phyloP scores from a whole-genome alignment of 257 asterid genomes.

The Capsicum chinense region DNA sequence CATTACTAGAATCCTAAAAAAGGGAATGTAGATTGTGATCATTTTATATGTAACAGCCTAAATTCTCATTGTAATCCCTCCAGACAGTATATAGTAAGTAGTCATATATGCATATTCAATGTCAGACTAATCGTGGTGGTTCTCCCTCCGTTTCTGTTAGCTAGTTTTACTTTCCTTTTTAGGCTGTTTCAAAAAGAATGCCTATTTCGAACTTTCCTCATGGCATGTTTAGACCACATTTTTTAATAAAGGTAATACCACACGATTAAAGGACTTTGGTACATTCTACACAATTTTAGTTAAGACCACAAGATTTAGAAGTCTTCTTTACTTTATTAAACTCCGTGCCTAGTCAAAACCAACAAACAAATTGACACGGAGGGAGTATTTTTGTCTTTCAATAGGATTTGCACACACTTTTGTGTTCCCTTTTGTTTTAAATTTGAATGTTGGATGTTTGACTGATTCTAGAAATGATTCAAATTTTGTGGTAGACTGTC shows the following conservation, averaged over 20 bases:
- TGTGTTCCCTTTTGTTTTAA: background rate
- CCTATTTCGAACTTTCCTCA: no score
- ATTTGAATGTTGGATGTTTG: background rate
- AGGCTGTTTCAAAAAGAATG: no score
- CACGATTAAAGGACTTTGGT: no score
- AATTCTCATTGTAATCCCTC: background rate
- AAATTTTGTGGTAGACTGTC: constrained; percentile 54
- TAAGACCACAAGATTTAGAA: no score
- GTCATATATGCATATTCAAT: background rate
- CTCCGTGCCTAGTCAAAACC: no score
- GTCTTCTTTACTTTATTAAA: no score
- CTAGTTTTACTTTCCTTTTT: no score
- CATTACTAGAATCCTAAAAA: background rate
- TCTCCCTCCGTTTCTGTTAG: no score
- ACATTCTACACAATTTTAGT: no score
- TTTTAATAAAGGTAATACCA: no score
- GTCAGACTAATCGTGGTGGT: background rate
- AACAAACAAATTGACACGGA: no score
- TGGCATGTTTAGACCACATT: no score
- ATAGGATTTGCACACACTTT: background rate
- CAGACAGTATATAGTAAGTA: background rate
- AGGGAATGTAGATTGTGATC: background rate
- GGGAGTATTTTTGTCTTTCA: background rate
- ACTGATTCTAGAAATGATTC: constrained; percentile 35
- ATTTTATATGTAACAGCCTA: background rate